Conservation (phyloP, 2,329 filamentous ascomycete species). For the Cordyceps tenuipes region DNA sequence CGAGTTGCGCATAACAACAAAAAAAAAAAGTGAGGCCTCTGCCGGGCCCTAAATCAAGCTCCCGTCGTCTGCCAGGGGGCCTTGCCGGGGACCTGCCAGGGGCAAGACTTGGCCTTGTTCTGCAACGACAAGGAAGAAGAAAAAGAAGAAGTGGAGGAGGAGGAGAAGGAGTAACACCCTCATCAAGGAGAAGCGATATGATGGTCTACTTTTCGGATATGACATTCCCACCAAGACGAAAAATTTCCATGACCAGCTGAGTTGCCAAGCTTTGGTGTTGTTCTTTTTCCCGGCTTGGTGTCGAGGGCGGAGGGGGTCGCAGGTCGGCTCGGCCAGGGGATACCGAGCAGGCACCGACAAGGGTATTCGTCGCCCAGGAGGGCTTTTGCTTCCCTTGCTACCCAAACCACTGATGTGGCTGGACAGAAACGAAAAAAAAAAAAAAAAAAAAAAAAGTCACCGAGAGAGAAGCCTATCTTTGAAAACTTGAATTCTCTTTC, state of each 20-base stretch:
- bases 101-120: not conserved
- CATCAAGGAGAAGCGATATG: not conserved
- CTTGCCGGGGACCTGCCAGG: not conserved
- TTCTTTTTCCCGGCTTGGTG: too few species aligned
- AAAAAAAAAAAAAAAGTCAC: not conserved
- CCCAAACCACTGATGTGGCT: not conserved
- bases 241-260: not conserved
- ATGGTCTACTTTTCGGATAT: not conserved
- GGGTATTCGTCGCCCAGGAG: not conserved
- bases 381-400: too few species aligned
- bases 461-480: slow-evolving; percentile 7
- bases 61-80: not conserved
- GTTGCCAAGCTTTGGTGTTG: not conserved
- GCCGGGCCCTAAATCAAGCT: not conserved
- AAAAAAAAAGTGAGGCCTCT: not conserved
- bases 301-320: not conserved
- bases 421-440: not conserved
- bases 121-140: not conserved
- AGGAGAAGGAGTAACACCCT: too few species aligned
- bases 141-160: too few species aligned
- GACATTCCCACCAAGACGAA: not conserved
- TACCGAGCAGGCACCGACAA: not conserved
- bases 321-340: not conserved
- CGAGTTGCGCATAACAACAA: not conserved
- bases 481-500: not conserved